Evolutionary conservation across 768 basidiomycete species (phyloP).

Genomic region (Grammothele lineata): DNA sequence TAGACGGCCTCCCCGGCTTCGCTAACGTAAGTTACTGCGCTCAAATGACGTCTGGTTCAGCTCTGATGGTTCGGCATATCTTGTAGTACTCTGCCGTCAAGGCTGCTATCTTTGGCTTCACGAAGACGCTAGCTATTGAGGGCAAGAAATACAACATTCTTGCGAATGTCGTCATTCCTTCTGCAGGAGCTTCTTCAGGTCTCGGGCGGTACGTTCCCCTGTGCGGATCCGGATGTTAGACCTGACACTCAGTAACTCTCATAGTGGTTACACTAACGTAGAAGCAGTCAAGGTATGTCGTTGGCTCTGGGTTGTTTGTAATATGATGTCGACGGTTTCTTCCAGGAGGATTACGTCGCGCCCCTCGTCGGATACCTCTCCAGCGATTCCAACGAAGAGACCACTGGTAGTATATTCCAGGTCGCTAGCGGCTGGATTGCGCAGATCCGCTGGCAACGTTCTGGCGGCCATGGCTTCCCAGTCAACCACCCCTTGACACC

Average conservation of each 20-base stretch:
- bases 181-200: constrained; percentile 61
- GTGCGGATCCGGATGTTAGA: neutral
- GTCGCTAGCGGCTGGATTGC: constrained; percentile 89
- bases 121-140: constrained; percentile 87
- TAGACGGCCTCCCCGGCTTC: constrained; percentile 95
- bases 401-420: constrained; percentile 78
- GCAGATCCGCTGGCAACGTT: constrained; percentile 88
- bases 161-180: constrained; percentile 83
- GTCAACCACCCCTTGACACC: constrained; percentile 69
- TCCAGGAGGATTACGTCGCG: constrained; percentile 84
- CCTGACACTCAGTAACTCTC: neutral
- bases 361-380: constrained; percentile 90
- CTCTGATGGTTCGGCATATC: too few relatives aligned
- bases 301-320: neutral
- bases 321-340: neutral
- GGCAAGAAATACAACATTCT: constrained; percentile 89
- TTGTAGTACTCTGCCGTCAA: constrained; percentile 86
- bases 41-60: too few relatives aligned
- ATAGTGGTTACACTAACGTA: constrained; percentile 48
- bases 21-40: constrained; percentile 55
- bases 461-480: constrained; percentile 86
- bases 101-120: constrained; percentile 85
- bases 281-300: constrained; percentile 75
- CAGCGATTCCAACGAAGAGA: constrained; percentile 73
- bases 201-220: constrained; percentile 1